Conservation (phyloP, 371 early-diverging fungal genomes). For the Rhizopus sp. region DNA sequence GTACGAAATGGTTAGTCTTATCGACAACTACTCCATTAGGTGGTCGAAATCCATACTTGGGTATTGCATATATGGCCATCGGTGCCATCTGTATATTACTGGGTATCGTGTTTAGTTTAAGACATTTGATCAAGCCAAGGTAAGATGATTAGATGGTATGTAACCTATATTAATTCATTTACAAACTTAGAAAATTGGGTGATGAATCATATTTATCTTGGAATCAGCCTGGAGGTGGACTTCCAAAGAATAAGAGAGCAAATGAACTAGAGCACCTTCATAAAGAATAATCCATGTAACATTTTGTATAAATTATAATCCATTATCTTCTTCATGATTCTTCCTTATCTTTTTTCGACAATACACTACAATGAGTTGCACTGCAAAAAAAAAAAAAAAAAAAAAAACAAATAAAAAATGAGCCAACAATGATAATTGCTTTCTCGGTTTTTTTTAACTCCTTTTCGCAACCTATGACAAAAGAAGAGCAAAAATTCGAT, state of each 20-base stretch:
- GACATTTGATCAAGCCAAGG: slow-evolving; percentile 88
- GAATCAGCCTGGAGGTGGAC: slow-evolving; percentile 45
- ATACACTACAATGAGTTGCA: too few relatives aligned
- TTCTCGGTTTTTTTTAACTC: slow-evolving; percentile 4
- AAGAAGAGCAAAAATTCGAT: slow-evolving; percentile 7
- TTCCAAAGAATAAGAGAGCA: slow-evolving; percentile 25
- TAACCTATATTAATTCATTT: not conserved
- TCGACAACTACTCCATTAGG: slow-evolving; percentile 92
- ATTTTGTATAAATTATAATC: not conserved
- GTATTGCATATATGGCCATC: slow-evolving; percentile 89
- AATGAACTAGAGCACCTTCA: slow-evolving; percentile 16
- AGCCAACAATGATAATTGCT: not conserved
- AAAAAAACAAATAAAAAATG: too few relatives aligned
- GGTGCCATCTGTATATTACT: slow-evolving; percentile 84
- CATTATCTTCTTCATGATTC: too few relatives aligned
- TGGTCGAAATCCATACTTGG: slow-evolving; percentile 94
- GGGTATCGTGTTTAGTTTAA: slow-evolving; percentile 80
- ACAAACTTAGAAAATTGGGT: slow-evolving; percentile 41
- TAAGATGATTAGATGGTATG: slow-evolving; percentile 21
- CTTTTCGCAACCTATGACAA: not conserved
- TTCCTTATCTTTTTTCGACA: too few relatives aligned
- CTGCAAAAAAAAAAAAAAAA: too few relatives aligned
- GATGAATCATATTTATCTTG: slow-evolving; percentile 43
- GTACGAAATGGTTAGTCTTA: slow-evolving; percentile 92
- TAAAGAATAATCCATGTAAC: slow-evolving; percentile 13